phyloP scores from a whole-genome alignment of 306 rosid species.

The Argentina anserina region DNA sequence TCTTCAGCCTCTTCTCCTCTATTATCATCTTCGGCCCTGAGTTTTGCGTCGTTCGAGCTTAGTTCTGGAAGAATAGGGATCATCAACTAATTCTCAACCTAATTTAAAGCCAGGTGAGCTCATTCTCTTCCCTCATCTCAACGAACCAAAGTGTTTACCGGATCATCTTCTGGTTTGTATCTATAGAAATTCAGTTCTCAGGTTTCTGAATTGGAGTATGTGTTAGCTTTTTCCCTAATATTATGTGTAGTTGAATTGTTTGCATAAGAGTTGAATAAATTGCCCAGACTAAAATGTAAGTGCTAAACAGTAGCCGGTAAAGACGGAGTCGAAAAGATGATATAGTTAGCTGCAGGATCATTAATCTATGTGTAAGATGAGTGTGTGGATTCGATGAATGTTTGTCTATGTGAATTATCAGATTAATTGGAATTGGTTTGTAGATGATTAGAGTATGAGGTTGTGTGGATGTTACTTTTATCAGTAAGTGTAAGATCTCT shows the following conservation, averaged over 20 bases:
- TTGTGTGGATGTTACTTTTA: neutral
- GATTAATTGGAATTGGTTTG: neutral
- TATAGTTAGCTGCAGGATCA: neutral
- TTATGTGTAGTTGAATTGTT: neutral
- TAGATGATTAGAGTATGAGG: neutral
- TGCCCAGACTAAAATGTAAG: neutral
- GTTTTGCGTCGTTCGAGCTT: neutral
- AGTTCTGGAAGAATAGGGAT: neutral
- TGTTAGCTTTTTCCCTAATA: neutral
- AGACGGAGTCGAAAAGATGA: neutral
- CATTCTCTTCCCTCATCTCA: neutral
- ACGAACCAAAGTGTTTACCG: neutral
- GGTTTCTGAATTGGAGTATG: neutral
- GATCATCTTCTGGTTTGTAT: neutral
- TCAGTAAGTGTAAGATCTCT: neutral
- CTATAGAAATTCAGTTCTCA: neutral
- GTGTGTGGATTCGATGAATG: neutral
- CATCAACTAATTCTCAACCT: neutral
- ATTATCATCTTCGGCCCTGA: too few species aligned
- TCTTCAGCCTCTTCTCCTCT: neutral
- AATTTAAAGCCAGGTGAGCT: conserved; percentile 28
- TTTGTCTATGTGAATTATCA: neutral
- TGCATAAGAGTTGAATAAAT: neutral
- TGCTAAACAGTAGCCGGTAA: neutral
- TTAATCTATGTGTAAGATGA: neutral